Conservation (phyloP, 306 rosid genomes). For the Rosa lucieae region DNA sequence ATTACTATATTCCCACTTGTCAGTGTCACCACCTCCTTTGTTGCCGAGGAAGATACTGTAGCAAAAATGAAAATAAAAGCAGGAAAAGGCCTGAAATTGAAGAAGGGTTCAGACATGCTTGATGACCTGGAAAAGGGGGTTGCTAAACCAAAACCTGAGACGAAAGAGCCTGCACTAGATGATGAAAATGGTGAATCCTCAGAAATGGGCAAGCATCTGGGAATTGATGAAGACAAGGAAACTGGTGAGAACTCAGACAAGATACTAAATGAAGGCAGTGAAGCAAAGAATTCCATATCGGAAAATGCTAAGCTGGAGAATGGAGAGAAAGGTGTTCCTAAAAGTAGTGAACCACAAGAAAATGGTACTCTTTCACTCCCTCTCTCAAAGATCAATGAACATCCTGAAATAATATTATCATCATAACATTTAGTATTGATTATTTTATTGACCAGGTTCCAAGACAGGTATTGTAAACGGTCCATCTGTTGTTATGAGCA, state of each 20-base stretch:
- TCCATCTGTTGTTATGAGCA: constrained; percentile 17
- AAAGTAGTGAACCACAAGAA: constrained; percentile 14
- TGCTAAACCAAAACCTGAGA: constrained; percentile 21
- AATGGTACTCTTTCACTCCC: constrained; percentile 31
- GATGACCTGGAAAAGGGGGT: constrained; percentile 56
- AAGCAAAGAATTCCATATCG: not conserved
- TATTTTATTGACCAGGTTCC: constrained; percentile 34
- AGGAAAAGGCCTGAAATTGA: constrained; percentile 27
- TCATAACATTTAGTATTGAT: not conserved
- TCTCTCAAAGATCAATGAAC: not conserved
- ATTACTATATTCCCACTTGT: constrained; percentile 93
- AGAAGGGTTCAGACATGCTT: constrained; percentile 20
- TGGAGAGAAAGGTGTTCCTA: constrained; percentile 8
- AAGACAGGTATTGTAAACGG: constrained; percentile 26
- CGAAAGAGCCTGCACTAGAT: constrained; percentile 15
- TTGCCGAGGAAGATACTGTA: constrained; percentile 89
- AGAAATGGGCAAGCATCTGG: constrained; percentile 12
- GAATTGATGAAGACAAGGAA: constrained; percentile 20
- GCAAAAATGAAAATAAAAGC: constrained; percentile 31
- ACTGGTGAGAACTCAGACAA: constrained; percentile 13
- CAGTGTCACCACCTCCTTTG: constrained; percentile 92
- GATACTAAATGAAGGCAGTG: not conserved
- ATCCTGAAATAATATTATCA: not conserved
- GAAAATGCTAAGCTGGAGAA: constrained; percentile 2
- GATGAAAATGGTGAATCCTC: constrained; percentile 8